Percentiles rank a stretch among this genome's conserved stretches.
Evolutionary conservation across 2,329 filamentous ascomycete species (phyloP).

Genomic region (Fusarium mundagurra): DNA sequence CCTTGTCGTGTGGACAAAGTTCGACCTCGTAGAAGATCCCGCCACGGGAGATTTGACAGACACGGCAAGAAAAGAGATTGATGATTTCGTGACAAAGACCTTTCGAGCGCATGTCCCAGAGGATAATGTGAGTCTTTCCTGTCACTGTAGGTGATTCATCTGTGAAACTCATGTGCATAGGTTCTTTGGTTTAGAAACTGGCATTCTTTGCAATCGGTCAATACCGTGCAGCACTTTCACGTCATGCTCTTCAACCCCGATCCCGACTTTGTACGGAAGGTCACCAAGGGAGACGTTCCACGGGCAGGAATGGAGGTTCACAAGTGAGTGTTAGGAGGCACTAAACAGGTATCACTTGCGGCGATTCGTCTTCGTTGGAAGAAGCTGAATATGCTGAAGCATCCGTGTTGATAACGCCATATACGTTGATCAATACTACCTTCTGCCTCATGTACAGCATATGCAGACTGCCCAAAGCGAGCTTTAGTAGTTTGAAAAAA

Average conservation of each 20-base stretch:
- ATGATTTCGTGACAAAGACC: slow-evolving; percentile 72
- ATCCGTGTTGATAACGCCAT: not conserved
- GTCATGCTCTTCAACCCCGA: slow-evolving; percentile 88
- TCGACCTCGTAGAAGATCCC: slow-evolving; percentile 75
- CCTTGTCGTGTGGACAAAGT: slow-evolving; percentile 94
- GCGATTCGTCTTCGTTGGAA: not conserved
- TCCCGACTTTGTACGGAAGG: slow-evolving; percentile 70
- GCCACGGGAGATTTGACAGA: slow-evolving; percentile 73
- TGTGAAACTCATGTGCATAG: slow-evolving; percentile 35
- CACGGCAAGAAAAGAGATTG: slow-evolving; percentile 70
- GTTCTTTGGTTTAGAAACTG: slow-evolving; percentile 76
- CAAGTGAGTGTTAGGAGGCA: not conserved
- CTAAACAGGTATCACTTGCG: not conserved
- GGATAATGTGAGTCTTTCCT: slow-evolving; percentile 59
- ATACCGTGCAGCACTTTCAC: slow-evolving; percentile 92
- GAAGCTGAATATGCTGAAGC: not conserved
- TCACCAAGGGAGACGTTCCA: slow-evolving; percentile 80
- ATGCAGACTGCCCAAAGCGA: not conserved
- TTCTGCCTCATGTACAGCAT: slow-evolving; percentile 7
- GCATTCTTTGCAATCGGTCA: slow-evolving; percentile 83
- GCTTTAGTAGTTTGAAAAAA: not conserved
- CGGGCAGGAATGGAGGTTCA: slow-evolving; percentile 58
- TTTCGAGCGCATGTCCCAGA: slow-evolving; percentile 67
- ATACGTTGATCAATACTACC: not conserved
- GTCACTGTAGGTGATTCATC: not conserved